Conservation (phyloP, 2,329 filamentous ascomycete genomes). For the Zopfia rhizophila region DNA sequence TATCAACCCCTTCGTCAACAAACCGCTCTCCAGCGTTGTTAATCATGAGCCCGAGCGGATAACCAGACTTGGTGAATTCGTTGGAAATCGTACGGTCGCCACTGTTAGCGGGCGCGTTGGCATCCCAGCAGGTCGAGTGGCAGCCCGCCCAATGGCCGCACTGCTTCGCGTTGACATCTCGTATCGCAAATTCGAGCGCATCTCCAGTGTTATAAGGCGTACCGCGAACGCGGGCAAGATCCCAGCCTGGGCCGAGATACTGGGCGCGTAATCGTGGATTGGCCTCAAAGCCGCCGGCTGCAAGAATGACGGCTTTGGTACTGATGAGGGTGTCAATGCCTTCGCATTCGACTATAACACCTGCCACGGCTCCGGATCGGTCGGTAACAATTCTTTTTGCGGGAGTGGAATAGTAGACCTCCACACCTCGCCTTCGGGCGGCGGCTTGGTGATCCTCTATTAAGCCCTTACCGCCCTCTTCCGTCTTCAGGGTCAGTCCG, state of each 20-base stretch:
- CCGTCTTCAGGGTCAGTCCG: constrained; percentile 67
- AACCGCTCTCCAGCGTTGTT: constrained; percentile 69
- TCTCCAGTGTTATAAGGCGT: constrained; percentile 74
- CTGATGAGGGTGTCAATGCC: constrained; percentile 43
- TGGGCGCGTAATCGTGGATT: constrained; percentile 66
- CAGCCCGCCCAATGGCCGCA: constrained; percentile 72
- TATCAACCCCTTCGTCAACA: constrained; percentile 73
- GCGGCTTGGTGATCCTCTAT: constrained; percentile 60
- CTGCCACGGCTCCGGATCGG: constrained; percentile 42
- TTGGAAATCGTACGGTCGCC: constrained; percentile 71
- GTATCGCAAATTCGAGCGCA: constrained; percentile 63
- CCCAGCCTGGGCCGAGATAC: constrained; percentile 69
- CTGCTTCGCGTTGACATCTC: constrained; percentile 61
- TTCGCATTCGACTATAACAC: constrained; percentile 43
- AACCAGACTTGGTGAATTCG: constrained; percentile 75
- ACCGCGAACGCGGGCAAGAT: constrained; percentile 69
- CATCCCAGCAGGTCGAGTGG: constrained; percentile 73
- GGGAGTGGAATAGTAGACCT: constrained; percentile 59
- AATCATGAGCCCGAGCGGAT: constrained; percentile 73
- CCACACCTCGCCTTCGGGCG: constrained; percentile 57
- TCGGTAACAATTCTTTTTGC: constrained; percentile 55
- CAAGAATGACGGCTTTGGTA: constrained; percentile 60
- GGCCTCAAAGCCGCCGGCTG: constrained; percentile 73
- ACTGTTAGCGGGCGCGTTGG: constrained; percentile 63
- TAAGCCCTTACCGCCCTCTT: constrained; percentile 69